These are phyloP conservation scores for Gelatoporia subvermispora DNA, from an alignment of 768 basidiomycete species.

Conservation along the genomic window DNA sequence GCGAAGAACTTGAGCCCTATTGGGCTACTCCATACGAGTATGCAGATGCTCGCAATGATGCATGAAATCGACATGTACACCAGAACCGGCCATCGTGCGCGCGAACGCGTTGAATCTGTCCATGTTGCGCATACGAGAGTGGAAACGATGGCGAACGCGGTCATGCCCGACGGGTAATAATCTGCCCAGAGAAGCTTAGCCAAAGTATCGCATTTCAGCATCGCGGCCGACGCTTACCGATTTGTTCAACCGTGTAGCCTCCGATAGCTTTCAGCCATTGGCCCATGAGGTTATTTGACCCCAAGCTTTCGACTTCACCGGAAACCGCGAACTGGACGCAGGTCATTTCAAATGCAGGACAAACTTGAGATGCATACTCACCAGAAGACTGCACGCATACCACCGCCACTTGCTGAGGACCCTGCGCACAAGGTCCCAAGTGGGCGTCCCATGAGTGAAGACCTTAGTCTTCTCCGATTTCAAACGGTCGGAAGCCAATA, in stretches of 20 bases:
- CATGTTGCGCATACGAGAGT: constrained; percentile 58
- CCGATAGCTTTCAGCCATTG: constrained; percentile 63
- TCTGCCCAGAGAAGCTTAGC: constrained; percentile 21
- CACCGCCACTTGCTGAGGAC: constrained; percentile 60
- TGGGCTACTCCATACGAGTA: constrained; percentile 59
- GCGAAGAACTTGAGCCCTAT: constrained; percentile 69
- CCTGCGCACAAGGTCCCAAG: constrained; percentile 42
- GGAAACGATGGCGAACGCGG: constrained; percentile 60
- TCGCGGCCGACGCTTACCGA: constrained; percentile 31
- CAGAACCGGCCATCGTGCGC: constrained; percentile 57
- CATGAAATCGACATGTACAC: constrained; percentile 57
- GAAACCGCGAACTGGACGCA: constrained; percentile 52
- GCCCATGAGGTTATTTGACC: constrained; percentile 69
- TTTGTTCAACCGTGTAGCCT: constrained; percentile 59
- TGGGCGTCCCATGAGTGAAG: constrained; percentile 37
- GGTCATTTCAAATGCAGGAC: neutral
- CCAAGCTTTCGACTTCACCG: constrained; percentile 64
- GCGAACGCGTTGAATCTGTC: constrained; percentile 54
- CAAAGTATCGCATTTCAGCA: neutral
- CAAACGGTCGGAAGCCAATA: constrained; percentile 46
- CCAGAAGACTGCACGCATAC: constrained; percentile 64
- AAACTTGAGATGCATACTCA: constrained; percentile 15
- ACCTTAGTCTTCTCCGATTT: constrained; percentile 29
- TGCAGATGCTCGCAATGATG: constrained; percentile 48
- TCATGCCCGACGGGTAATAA: constrained; percentile 60